These are phyloP conservation scores for Ascosphaera pollenicola DNA, from an alignment of 2,329 filamentous ascomycete species.

Conservation along the genomic window DNA sequence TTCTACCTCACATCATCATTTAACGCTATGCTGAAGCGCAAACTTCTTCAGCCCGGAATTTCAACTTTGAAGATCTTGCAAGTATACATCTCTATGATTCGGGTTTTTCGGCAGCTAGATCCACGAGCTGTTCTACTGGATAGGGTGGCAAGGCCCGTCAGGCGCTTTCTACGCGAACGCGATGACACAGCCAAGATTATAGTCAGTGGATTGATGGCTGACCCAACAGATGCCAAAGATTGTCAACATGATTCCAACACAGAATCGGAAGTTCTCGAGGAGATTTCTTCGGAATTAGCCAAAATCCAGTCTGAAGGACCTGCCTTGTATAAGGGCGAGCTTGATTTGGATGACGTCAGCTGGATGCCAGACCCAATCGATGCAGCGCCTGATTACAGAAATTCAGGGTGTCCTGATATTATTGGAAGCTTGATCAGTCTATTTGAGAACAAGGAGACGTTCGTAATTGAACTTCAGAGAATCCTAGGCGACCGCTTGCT, in stretches of 20 bases:
- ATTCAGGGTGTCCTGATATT: slow-evolving; percentile 72
- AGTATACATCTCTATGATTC: slow-evolving; percentile 44
- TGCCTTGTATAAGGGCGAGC: slow-evolving; percentile 34
- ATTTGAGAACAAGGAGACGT: slow-evolving; percentile 72
- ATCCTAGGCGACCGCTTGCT: slow-evolving; percentile 69
- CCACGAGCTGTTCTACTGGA: slow-evolving; percentile 43
- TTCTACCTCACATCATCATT: slow-evolving; percentile 33
- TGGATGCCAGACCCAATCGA: slow-evolving; percentile 90
- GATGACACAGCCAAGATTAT: slow-evolving; percentile 46
- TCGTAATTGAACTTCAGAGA: slow-evolving; percentile 81
- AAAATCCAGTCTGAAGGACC: slow-evolving; percentile 20
- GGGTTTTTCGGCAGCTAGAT: slow-evolving; percentile 39
- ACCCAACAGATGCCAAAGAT: slow-evolving; percentile 20
- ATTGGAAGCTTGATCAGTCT: slow-evolving; percentile 76
- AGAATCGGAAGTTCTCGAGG: slow-evolving; percentile 22
- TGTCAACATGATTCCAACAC: slow-evolving; percentile 10
- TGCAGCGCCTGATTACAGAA: slow-evolving; percentile 76
- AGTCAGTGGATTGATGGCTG: slow-evolving; percentile 38
- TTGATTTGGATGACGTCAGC: slow-evolving; percentile 79
- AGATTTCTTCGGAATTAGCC: slow-evolving; percentile 31
- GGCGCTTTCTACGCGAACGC: slow-evolving; percentile 38
- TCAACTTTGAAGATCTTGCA: slow-evolving; percentile 46
- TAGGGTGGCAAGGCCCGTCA: slow-evolving; percentile 41
- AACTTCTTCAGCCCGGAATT: slow-evolving; percentile 39
- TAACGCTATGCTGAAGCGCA: slow-evolving; percentile 27